These are phyloP conservation scores for Leishmania turanica DNA, from an alignment of 208 protist genomes.

Conservation along the genomic window DNA sequence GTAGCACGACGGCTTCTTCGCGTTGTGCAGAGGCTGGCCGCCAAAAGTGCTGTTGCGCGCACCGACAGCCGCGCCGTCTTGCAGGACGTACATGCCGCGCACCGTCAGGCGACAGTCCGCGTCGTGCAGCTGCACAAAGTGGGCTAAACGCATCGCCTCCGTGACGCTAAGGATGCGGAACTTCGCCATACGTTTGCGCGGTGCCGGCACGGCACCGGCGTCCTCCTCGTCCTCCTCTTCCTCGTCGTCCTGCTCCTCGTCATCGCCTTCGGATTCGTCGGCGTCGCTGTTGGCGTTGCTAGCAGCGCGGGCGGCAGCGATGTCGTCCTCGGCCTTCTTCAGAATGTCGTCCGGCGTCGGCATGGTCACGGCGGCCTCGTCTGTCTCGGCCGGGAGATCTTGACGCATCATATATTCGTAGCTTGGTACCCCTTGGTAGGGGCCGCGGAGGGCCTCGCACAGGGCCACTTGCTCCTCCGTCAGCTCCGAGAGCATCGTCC, in stretches of 20 bases:
- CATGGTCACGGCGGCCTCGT: conserved; percentile 55
- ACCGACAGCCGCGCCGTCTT: conserved; percentile 36
- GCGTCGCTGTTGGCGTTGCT: conserved; percentile 26
- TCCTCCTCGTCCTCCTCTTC: conserved; percentile 61
- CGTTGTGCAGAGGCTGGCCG: conserved; percentile 76
- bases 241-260: conserved; percentile 55
- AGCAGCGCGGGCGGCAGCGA: conserved; percentile 25
- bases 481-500: conserved; percentile 57
- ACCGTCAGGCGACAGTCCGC: conserved; percentile 72
- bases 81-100: conserved; percentile 75
- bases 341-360: conserved; percentile 52
- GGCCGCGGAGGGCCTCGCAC: conserved; percentile 83
- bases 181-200: conserved; percentile 54
- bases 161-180: conserved; percentile 80
- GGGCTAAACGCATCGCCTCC: conserved; percentile 76
- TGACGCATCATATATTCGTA: conserved; percentile 88
- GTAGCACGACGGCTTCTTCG: conserved; percentile 86
- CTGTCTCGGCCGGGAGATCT: conserved; percentile 72
- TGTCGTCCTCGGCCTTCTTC: conserved; percentile 44
- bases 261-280: conserved; percentile 38
- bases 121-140: conserved; percentile 88
- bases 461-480: conserved; percentile 74
- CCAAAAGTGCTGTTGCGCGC: conserved; percentile 73
- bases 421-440: conserved; percentile 77
- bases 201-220: conserved; percentile 51